Base-by-base conservation (phyloP, 495 filamentous ascomycete genomes). In the Hyaloscypha variabilis region DNA sequence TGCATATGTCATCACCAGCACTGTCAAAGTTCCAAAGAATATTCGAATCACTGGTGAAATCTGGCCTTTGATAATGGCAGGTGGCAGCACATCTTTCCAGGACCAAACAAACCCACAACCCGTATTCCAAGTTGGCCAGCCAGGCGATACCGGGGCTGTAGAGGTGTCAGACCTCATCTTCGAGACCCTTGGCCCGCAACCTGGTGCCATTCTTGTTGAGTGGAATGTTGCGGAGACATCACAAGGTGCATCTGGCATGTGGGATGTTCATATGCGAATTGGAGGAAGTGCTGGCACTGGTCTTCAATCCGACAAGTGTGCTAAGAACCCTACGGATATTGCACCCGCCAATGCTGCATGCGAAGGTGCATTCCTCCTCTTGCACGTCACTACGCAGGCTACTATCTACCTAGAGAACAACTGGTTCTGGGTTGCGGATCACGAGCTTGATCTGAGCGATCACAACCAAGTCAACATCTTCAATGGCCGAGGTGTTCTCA, bases 351-450 rank as follows among this genome's bases (percentile, higher is more conserved):
- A 78, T 30, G 57, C 74, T 8, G 73, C 76, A 8, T 94, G 91
- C 76, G 86, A 85, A 74, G 91, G 88, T 29, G 82, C 92, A 14
- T 95, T 95, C 82, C 79, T 96, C 78, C 85, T 94, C 61, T 77
- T 98, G 23, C 93, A 96, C 74, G 77, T 97, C 42, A 91, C 91
- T 6, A 71, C 83, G 53, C 79, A 85, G 28, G 91, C 84, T 6
- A 88, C 85, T 60, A 84, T 88, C 19, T 96, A 97, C 75, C 77
- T 96, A 55, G 94, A 97, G 78, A 97, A 98, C 77, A 87, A 85
- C 51, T 98, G 94, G 94, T 91, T 90, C 76, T 98, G 94, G 94
- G 92, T 94, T 29, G 87, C 94, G 2, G 94, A 98, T 76, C 94
- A 98, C 80, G 90, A 92, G 66, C 88, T 98, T 49, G 94, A 97